phyloP scores from a whole-genome alignment of 768 basidiomycete genomes.

The Myochromella boudieri region DNA sequence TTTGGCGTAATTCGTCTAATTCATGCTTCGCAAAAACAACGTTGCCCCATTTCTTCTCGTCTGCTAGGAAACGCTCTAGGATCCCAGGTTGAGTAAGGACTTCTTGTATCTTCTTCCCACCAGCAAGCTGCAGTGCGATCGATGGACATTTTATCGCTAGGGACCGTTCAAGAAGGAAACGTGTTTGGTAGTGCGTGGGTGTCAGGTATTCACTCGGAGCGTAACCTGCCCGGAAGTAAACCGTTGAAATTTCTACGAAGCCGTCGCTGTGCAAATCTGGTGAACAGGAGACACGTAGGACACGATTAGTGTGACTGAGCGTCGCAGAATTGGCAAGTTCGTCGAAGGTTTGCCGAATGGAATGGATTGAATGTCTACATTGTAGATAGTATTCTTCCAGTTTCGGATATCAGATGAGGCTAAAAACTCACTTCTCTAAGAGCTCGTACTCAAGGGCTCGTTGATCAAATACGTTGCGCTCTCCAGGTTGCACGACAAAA shows the following conservation, averaged over 20 bases:
- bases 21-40: conserved; percentile 34
- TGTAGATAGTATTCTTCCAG: not conserved
- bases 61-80: conserved; percentile 68
- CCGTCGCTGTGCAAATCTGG: conserved; percentile 29
- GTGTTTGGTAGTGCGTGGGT: conserved; percentile 62
- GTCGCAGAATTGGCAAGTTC: conserved; percentile 61
- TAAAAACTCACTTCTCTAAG: conserved; percentile 59
- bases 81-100: conserved; percentile 73
- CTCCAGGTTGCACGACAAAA: conserved; percentile 86
- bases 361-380: conserved; percentile 66
- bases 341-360: conserved; percentile 70
- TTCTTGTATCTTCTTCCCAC: conserved; percentile 94
- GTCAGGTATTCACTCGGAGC: conserved; percentile 78
- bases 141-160: conserved; percentile 91
- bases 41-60: conserved; percentile 34
- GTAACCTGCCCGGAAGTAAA: conserved; percentile 93
- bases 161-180: conserved; percentile 78
- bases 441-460: conserved; percentile 86
- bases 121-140: conserved; percentile 90
- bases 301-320: conserved; percentile 45
- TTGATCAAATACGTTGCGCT: conserved; percentile 96
- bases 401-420: not conserved
- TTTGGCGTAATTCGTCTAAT: conserved; percentile 58
- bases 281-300: conserved; percentile 40
- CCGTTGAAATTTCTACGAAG: conserved; percentile 72